A percentile compares a stretch with the other conserved stretches of the same genome.
Conservation (phyloP, 2,329 filamentous ascomycete species). For the Arthrobotrys pseudoclavata region DNA sequence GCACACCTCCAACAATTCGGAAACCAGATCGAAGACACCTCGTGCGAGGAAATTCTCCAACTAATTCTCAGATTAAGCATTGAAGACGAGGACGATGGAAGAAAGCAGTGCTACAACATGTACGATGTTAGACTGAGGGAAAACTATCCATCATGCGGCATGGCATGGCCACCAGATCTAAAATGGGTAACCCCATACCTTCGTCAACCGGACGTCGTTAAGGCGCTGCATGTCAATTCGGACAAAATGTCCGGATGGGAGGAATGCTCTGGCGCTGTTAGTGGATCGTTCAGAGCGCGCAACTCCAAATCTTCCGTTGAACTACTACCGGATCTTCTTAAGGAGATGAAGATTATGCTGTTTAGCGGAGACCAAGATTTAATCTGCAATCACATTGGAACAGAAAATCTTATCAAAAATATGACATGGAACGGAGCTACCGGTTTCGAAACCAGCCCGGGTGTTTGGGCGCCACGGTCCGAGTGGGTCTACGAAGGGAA, state of each 20-base stretch:
- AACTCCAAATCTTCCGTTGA: slow-evolving; percentile 80
- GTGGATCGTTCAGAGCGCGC: slow-evolving; percentile 76
- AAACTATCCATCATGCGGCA: slow-evolving; percentile 84
- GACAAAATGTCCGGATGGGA: slow-evolving; percentile 90
- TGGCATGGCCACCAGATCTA: slow-evolving; percentile 97
- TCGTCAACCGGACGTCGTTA: slow-evolving; percentile 80
- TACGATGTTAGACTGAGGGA: slow-evolving; percentile 93
- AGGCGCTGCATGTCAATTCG: slow-evolving; percentile 83
- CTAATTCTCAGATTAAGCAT: slow-evolving; percentile 78
- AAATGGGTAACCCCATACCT: slow-evolving; percentile 83
- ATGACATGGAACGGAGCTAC: slow-evolving; percentile 92
- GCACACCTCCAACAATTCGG: slow-evolving; percentile 73
- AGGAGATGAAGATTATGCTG: slow-evolving; percentile 82
- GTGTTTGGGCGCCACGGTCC: slow-evolving; percentile 89
- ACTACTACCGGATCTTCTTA: slow-evolving; percentile 82
- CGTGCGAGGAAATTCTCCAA: slow-evolving; percentile 83
- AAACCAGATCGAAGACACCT: slow-evolving; percentile 75
- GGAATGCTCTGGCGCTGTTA: slow-evolving; percentile 87
- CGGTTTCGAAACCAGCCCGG: slow-evolving; percentile 86
- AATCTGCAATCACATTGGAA: slow-evolving; percentile 97
- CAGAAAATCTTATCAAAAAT: slow-evolving; percentile 88
- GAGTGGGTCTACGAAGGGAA: slow-evolving; percentile 96
- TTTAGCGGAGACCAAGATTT: slow-evolving; percentile 95
- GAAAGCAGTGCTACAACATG: slow-evolving; percentile 85
- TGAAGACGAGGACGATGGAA: slow-evolving; percentile 70